phyloP scores from a whole-genome alignment of 2,329 filamentous ascomycete species.

The Talaromyces sp. region DNA sequence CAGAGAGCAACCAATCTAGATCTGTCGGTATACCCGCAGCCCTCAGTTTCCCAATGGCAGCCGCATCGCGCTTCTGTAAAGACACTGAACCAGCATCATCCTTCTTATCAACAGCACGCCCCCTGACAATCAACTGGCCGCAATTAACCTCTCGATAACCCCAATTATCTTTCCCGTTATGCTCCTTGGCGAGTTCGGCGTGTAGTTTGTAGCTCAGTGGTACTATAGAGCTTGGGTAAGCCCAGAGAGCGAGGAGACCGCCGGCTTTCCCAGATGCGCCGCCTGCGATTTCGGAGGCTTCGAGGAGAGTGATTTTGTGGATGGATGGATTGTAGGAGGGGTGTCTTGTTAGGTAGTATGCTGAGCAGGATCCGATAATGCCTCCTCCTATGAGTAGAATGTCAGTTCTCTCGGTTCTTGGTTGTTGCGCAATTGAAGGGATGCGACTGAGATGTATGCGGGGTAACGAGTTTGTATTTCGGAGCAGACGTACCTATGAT shows the following conservation, averaged over 20 bases:
- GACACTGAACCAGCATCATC: slow-evolving; percentile 45
- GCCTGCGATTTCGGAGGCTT: slow-evolving; percentile 81
- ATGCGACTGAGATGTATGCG: slow-evolving; percentile 12
- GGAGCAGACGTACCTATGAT: slow-evolving; percentile 35
- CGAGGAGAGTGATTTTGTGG: slow-evolving; percentile 80
- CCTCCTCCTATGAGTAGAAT: slow-evolving; percentile 65
- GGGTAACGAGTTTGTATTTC: neutral
- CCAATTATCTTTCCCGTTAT: slow-evolving; percentile 76
- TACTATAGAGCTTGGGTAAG: slow-evolving; percentile 80
- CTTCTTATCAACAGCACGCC: slow-evolving; percentile 41
- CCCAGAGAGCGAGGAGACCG: slow-evolving; percentile 85
- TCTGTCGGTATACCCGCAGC: slow-evolving; percentile 68
- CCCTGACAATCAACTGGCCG: slow-evolving; percentile 61
- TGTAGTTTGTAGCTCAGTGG: slow-evolving; percentile 83
- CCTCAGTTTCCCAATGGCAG: slow-evolving; percentile 52
- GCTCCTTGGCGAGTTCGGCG: slow-evolving; percentile 76
- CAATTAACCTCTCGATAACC: slow-evolving; percentile 80
- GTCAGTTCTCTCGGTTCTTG: slow-evolving; percentile 19
- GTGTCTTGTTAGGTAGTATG: slow-evolving; percentile 88
- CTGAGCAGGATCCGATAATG: slow-evolving; percentile 87
- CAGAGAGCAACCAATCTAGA: slow-evolving; percentile 77
- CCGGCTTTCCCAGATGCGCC: slow-evolving; percentile 94
- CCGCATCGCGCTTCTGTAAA: slow-evolving; percentile 56
- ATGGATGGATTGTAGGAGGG: slow-evolving; percentile 71
- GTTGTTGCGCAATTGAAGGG: slow-evolving; percentile 3